A percentile compares a stretch with the other conserved stretches of the same genome.
These are phyloP conservation scores for Colletotrichum sublineola DNA, from an alignment of 2,329 filamentous ascomycete genomes.

Conservation along the genomic window DNA sequence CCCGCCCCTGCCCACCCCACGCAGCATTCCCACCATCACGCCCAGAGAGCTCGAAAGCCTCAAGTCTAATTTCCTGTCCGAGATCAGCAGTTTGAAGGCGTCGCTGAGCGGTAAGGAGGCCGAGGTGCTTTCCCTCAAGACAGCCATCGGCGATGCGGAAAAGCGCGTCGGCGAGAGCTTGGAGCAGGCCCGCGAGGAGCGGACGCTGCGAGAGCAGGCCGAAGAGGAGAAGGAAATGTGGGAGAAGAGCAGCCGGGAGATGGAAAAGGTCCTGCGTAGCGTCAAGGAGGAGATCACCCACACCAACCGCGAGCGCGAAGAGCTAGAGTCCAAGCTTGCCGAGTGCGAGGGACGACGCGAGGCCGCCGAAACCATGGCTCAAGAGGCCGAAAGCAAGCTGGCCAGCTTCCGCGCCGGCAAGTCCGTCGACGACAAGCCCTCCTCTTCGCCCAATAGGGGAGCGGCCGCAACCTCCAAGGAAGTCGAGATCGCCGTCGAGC, in stretches of 20 bases:
- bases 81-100: constrained; percentile 94
- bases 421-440: constrained; percentile 58
- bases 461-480: constrained; percentile 63
- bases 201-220: constrained; percentile 76
- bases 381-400: constrained; percentile 82
- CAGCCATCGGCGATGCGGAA: constrained; percentile 90
- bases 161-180: constrained; percentile 88
- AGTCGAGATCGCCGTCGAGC: constrained; percentile 87
- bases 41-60: constrained; percentile 92
- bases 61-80: constrained; percentile 90
- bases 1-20: constrained; percentile 91
- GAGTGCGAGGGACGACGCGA: constrained; percentile 82
- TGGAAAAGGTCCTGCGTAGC: constrained; percentile 83
- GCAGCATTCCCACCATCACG: constrained; percentile 90
- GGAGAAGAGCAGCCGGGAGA: constrained; percentile 87
- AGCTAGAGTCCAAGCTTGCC: constrained; percentile 80
- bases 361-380: constrained; percentile 80
- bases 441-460: constrained; percentile 48
- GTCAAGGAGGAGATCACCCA: constrained; percentile 86
- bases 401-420: constrained; percentile 78
- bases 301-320: constrained; percentile 84
- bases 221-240: constrained; percentile 83
- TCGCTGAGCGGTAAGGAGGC: constrained; percentile 94
- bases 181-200: constrained; percentile 85
- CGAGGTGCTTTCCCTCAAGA: constrained; percentile 88